phyloP scores from a whole-genome alignment of 768 basidiomycete genomes.

The Gloeopeniophorella convolvens region DNA sequence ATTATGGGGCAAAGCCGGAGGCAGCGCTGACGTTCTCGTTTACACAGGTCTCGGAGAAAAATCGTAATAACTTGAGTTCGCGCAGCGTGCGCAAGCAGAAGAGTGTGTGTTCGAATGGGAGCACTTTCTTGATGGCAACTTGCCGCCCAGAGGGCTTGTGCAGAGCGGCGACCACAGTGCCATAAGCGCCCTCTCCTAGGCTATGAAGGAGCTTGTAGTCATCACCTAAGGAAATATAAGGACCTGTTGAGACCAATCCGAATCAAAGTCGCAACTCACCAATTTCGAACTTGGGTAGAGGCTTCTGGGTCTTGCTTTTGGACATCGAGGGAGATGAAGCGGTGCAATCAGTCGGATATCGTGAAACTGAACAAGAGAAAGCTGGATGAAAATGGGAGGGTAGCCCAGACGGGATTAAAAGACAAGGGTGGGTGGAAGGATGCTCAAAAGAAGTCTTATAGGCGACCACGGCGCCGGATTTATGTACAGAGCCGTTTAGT shows the following conservation, averaged over 20 bases:
- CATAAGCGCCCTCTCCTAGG: constrained; percentile 85
- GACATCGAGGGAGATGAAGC: constrained; percentile 2
- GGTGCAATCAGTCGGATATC: too few species aligned
- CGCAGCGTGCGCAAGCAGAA: constrained; percentile 86
- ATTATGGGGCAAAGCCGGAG: constrained; percentile 5
- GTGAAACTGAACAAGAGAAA: too few species aligned
- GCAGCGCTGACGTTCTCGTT: constrained; percentile 62
- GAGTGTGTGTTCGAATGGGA: constrained; percentile 90
- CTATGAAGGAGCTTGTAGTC: constrained; percentile 69
- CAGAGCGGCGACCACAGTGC: constrained; percentile 82
- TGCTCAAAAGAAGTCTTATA: too few species aligned
- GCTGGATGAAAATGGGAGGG: too few species aligned
- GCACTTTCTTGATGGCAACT: constrained; percentile 94
- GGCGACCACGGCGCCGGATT: too few species aligned
- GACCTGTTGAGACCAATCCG: not conserved
- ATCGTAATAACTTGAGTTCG: constrained; percentile 85
- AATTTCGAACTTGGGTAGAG: constrained; percentile 67
- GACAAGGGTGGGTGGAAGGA: too few species aligned
- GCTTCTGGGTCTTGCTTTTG: constrained; percentile 45
- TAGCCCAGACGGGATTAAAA: too few species aligned
- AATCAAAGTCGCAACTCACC: constrained; percentile 35
- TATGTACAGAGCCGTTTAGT: too few species aligned
- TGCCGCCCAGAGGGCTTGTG: constrained; percentile 76
- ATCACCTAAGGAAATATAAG: constrained; percentile 40
- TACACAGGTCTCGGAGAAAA: constrained; percentile 72